phyloP scores from a whole-genome alignment of 306 rosid species.

The Cajanus cajan region DNA sequence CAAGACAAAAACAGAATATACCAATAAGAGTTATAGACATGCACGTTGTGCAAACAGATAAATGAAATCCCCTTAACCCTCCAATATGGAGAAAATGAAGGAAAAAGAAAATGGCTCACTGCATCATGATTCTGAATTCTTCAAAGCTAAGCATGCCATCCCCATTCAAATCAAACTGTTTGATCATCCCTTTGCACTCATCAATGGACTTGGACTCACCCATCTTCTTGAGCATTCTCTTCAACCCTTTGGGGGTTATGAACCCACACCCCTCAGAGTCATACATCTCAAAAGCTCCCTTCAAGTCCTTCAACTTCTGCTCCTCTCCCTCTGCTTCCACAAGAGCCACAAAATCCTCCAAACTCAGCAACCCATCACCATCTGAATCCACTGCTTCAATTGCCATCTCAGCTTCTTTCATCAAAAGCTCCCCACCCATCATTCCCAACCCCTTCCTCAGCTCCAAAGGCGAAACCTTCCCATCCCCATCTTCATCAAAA shows the following conservation, averaged over 20 bases:
- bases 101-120: no score
- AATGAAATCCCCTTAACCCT: no score
- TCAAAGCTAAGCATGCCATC: constrained; percentile 75
- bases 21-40: no score
- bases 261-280: constrained; percentile 63
- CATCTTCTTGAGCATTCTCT: constrained; percentile 63
- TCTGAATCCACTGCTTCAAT: constrained; percentile 68
- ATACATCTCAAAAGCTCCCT: constrained; percentile 67
- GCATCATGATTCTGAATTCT: constrained; percentile 84
- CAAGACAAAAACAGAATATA: no score
- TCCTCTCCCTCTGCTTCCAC: constrained; percentile 67
- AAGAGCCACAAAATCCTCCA: constrained; percentile 54
- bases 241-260: constrained; percentile 74
- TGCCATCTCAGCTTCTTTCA: constrained; percentile 56
- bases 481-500: constrained; percentile 88
- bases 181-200: constrained; percentile 73
- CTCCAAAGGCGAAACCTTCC: constrained; percentile 70
- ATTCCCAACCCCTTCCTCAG: constrained; percentile 41
- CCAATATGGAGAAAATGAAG: no score
- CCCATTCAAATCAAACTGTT: constrained; percentile 70
- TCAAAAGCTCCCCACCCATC: constrained; percentile 50
- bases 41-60: no score
- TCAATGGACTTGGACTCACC: constrained; percentile 62
- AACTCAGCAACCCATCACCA: constrained; percentile 70
- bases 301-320: constrained; percentile 64